These are phyloP conservation scores for Anastatica hierochuntica DNA, from an alignment of 345 rosid genomes.

Conservation along the genomic window DNA sequence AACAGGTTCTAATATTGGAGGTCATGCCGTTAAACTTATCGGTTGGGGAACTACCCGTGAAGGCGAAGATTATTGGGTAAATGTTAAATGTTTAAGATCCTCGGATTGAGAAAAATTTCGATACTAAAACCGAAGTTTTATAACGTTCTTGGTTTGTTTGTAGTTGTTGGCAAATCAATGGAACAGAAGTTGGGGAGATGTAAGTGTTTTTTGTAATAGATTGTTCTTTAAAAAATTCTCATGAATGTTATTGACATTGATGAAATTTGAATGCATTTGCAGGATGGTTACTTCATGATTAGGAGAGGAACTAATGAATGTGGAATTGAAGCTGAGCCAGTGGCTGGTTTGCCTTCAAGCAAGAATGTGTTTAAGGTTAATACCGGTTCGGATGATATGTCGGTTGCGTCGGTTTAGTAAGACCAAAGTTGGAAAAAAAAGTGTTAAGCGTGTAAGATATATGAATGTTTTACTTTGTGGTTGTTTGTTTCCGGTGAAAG, in stretches of 20 bases:
- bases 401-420: conserved; percentile 35
- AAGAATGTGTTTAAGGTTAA: conserved; percentile 55
- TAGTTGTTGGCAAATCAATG: conserved; percentile 96
- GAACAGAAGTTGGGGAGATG: conserved; percentile 94
- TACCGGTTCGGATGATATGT: conserved; percentile 20
- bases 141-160: conserved; percentile 8
- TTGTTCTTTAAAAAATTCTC: background rate
- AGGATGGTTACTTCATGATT: conserved; percentile 93
- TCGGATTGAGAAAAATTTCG: no score
- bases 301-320: conserved; percentile 85
- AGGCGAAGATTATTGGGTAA: conserved; percentile 94
- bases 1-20: conserved; percentile 64
- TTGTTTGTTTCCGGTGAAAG: no score
- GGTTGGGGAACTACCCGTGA: conserved; percentile 92
- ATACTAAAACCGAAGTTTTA: background rate
- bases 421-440: background rate
- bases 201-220: conserved; percentile 28
- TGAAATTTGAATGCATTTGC: conserved; percentile 12
- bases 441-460: conserved; percentile 6
- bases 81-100: background rate
- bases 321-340: conserved; percentile 70
- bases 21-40: conserved; percentile 91
- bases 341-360: conserved; percentile 72
- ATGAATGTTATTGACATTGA: conserved; percentile 1
- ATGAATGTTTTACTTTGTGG: background rate